Evolutionary conservation across 192 early-diverging fungal genomes (phyloP).

Genomic region (Pilaira anomala): DNA sequence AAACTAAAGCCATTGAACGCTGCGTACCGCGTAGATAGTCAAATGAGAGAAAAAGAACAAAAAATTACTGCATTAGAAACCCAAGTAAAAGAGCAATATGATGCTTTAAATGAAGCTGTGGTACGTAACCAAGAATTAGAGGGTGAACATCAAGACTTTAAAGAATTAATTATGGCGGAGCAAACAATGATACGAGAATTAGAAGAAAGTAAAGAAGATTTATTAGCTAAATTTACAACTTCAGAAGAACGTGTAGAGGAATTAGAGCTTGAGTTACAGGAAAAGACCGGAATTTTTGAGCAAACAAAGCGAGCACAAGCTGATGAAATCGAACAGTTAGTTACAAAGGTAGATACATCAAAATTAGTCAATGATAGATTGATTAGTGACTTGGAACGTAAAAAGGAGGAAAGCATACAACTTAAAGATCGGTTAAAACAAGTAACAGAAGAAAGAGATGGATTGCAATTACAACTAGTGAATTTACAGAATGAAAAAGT

Average conservation of each 20-base stretch:
- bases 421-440: not conserved
- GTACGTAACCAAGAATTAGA: conserved; percentile 1
- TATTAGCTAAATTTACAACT: conserved; percentile 10
- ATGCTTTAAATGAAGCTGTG: not conserved
- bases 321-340: conserved; percentile 6
- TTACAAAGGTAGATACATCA: conserved; percentile 2
- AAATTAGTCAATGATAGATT: not conserved
- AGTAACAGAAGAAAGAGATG: not conserved
- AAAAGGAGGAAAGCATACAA: not conserved
- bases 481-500: not conserved
- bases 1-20: conserved; percentile 34
- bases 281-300: not conserved
- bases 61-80: conserved; percentile 4
- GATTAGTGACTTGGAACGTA: not conserved
- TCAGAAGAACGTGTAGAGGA: conserved; percentile 16
- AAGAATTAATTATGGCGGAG: conserved; percentile 13
- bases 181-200: conserved; percentile 22
- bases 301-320: conserved; percentile 10
- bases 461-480: not conserved
- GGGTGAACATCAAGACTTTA: conserved; percentile 19
- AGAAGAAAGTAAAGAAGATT: conserved; percentile 22
- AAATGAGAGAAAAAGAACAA: conserved; percentile 22
- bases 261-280: not conserved
- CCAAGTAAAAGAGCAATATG: not conserved
- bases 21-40: conserved; percentile 13